Base-by-base conservation (phyloP, 805 yeast species). In the Teunomyces barrocoloradensis region DNA sequence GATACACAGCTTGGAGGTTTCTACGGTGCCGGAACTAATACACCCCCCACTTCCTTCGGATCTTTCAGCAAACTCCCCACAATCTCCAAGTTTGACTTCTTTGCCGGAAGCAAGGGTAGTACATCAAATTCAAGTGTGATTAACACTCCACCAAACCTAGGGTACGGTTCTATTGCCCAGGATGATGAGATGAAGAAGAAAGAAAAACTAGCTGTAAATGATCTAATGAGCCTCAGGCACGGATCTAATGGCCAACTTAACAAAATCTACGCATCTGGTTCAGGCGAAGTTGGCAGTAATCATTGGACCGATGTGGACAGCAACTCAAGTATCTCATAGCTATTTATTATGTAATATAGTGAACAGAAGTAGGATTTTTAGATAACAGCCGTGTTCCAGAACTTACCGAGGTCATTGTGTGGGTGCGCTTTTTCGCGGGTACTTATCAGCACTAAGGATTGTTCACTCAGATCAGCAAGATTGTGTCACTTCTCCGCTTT, bases 201-300 rank as follows among this genome's bases (percentile, higher is more conserved):
- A 43, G 73, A 68, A 47, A 63, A 61, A 43, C 48, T 61, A 44
- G 71, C 61, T 1, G 59, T 63, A 10, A 50, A 52, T 38, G 57
- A 54, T 37, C 46, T 54, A 37, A 52, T 54, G 54, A 54, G 43
- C 27, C 38, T 54, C 43, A 44, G 54, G n/a, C 48, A 48, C 21
- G 53, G 52, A 13, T 28, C 32, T 11, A 27, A 29, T 27, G 43
- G 43, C 34, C 32, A 40, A 17, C 23, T 28, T 15, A 40, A 27
- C 33, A 40, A 37, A 37, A 21, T 37, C 11, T 37, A 37, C 15
- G n/a, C 40, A 37, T 5, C 40, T 11, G 40, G 40, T 37, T 6
- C 40, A 6, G 25, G 25, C 9, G 40, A 10, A 21, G 40, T 13
- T 9, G 40, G 29, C 6, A 23, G 28, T 18, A 37, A 12, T 12